phyloP scores from a whole-genome alignment of 1,284 basidiomycete species.

The Coniferiporia sulphurascens region DNA sequence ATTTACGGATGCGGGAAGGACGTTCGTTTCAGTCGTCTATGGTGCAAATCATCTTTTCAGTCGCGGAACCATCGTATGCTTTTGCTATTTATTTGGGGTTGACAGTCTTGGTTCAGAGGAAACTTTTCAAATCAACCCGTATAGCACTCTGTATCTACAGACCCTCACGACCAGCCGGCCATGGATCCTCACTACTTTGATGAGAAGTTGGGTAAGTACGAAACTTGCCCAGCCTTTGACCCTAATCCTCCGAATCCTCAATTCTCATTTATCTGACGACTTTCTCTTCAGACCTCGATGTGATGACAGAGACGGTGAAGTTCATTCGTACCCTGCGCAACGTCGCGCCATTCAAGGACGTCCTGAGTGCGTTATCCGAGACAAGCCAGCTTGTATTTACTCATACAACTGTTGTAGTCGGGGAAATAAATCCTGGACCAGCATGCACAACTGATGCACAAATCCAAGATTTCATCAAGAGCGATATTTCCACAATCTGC shows the following conservation, averaged over 20 bases:
- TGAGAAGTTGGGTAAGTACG: constrained; percentile 15
- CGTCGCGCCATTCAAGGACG: constrained; percentile 27
- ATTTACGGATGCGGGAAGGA: constrained; percentile 15
- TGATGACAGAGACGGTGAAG: constrained; percentile 34
- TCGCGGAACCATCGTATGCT: constrained; percentile 29
- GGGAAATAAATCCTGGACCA: constrained; percentile 17
- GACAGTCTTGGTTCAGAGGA: not conserved
- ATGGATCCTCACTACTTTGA: constrained; percentile 34
- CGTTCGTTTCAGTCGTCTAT: constrained; percentile 18
- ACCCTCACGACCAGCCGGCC: constrained; percentile 28
- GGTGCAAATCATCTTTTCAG: constrained; percentile 20
- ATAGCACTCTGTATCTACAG: constrained; percentile 27
- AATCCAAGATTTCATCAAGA: constrained; percentile 15
- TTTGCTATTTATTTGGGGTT: not conserved
- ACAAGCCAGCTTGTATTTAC: not conserved
- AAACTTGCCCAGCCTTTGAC: too few relatives aligned
- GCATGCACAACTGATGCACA: constrained; percentile 11
- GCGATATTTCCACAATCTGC: constrained; percentile 3
- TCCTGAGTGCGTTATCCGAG: constrained; percentile 13
- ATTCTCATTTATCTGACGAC: not conserved
- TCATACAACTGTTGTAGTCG: not conserved
- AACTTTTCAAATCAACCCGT: not conserved
- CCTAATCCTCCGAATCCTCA: too few relatives aligned
- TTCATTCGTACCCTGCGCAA: constrained; percentile 32
- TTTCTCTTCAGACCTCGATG: constrained; percentile 28